Evolutionary conservation across 495 filamentous ascomycete genomes (phyloP).

Genomic region (Astrothelium subdiscretum): DNA sequence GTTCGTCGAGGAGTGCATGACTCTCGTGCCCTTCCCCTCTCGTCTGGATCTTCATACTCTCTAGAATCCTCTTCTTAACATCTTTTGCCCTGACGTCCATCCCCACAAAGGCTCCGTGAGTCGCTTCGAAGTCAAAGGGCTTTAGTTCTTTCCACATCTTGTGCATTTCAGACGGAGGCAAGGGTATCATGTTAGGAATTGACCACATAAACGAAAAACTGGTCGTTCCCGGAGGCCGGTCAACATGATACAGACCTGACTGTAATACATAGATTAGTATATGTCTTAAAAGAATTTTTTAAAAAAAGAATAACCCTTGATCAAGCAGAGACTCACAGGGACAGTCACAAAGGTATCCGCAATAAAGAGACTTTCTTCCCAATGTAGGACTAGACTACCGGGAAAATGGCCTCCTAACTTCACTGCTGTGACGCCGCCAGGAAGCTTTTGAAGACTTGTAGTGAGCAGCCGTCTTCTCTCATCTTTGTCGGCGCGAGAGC

Average conservation of each 20-base stretch:
- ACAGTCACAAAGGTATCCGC: slow-evolving; percentile 62
- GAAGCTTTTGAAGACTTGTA: slow-evolving; percentile 24
- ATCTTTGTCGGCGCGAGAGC: slow-evolving; percentile 29
- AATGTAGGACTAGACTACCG: slow-evolving; percentile 53
- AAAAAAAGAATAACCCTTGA: too few species aligned
- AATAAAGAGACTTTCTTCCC: slow-evolving; percentile 47
- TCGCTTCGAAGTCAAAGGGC: slow-evolving; percentile 47
- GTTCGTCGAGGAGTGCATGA: slow-evolving; percentile 36
- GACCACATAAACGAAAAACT: slow-evolving; percentile 68
- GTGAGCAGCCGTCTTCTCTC: slow-evolving; percentile 34
- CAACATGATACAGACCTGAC: slow-evolving; percentile 28
- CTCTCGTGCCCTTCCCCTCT: slow-evolving; percentile 41
- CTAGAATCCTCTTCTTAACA: slow-evolving; percentile 52
- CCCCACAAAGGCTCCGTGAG: slow-evolving; percentile 53
- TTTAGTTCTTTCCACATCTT: slow-evolving; percentile 41
- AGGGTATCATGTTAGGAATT: slow-evolving; percentile 69
- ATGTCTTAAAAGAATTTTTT: too few species aligned
- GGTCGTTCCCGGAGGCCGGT: slow-evolving; percentile 43
- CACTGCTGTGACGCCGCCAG: slow-evolving; percentile 45
- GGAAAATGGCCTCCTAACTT: slow-evolving; percentile 68
- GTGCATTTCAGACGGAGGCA: slow-evolving; percentile 43
- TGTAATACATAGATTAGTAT: too few species aligned
- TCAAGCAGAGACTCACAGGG: slow-evolving; percentile 34
- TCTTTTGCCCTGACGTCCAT: slow-evolving; percentile 44
- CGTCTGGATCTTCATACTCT: slow-evolving; percentile 66